Percentiles rank a stretch among this genome's conserved stretches.
These are phyloP conservation scores for Aspergillus clavatus DNA, from an alignment of 2,329 filamentous ascomycete genomes.

Conservation along the genomic window DNA sequence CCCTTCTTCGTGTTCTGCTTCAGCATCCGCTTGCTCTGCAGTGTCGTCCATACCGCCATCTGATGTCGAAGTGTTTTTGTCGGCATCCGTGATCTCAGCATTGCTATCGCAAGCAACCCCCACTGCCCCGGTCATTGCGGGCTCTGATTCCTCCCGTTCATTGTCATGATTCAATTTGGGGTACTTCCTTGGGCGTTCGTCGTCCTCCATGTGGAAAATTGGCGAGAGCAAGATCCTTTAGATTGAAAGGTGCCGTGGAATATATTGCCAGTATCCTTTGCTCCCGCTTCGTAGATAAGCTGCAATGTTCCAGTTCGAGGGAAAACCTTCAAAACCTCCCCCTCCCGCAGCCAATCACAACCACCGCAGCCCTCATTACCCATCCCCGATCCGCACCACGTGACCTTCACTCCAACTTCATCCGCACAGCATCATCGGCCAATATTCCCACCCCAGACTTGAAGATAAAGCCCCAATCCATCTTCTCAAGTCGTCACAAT, in stretches of 20 bases:
- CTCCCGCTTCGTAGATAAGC: background rate
- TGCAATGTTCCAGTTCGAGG: background rate
- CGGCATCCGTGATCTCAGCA: slow-evolving; percentile 2
- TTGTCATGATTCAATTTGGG: slow-evolving; percentile 47
- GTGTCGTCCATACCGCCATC: slow-evolving; percentile 5
- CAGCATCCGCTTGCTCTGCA: background rate
- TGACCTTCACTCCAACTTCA: slow-evolving; percentile 29
- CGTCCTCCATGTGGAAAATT: slow-evolving; percentile 46
- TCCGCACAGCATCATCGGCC: slow-evolving; percentile 16
- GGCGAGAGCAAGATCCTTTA: background rate
- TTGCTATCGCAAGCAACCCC: slow-evolving; percentile 10
- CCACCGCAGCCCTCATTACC: slow-evolving; percentile 27
- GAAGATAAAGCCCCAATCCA: slow-evolving; percentile 17
- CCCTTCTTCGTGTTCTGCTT: slow-evolving; percentile 1
- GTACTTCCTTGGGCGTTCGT: slow-evolving; percentile 53
- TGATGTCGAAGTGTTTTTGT: background rate
- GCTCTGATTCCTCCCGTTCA: slow-evolving; percentile 20
- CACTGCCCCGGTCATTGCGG: slow-evolving; percentile 29
- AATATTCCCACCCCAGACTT: slow-evolving; percentile 2
- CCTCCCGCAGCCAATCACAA: slow-evolving; percentile 24
- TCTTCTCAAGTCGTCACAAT: slow-evolving; percentile 50
- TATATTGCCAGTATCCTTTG: no score
- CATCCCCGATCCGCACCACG: slow-evolving; percentile 18
- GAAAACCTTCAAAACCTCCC: slow-evolving; percentile 13
- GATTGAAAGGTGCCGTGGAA: background rate